Percentiles rank a stretch among this genome's conserved stretches.
Conservation (phyloP, 495 filamentous ascomycete species). For the Aspergillus taichungensis region DNA sequence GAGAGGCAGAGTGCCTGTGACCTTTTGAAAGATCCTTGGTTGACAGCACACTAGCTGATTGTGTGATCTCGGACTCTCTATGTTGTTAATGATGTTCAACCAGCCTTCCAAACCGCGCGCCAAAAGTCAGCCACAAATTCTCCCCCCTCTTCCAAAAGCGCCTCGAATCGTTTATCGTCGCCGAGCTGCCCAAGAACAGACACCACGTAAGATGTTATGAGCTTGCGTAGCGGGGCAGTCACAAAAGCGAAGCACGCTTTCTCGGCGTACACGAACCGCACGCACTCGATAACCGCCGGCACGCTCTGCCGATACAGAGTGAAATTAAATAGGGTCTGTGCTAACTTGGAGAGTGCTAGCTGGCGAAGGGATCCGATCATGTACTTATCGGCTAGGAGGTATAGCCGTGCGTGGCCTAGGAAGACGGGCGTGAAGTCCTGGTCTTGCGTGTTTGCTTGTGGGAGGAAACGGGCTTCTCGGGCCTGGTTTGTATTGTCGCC, state of each 20-base stretch:
- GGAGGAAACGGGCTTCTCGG: slow-evolving; percentile 1
- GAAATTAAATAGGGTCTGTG: slow-evolving; percentile 20
- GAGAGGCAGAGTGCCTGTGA: slow-evolving; percentile 22
- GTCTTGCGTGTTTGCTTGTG: slow-evolving; percentile 1
- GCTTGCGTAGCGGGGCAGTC: slow-evolving; percentile 7
- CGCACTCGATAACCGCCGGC: slow-evolving; percentile 20
- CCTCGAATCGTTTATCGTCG: slow-evolving; percentile 9
- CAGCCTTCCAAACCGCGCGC: slow-evolving; percentile 6
- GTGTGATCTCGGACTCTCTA: no score
- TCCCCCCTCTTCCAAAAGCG: slow-evolving; percentile 17
- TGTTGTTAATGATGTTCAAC: no score
- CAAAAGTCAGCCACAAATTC: slow-evolving; percentile 23
- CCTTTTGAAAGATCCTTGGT: slow-evolving; percentile 24
- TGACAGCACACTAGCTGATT: no score
- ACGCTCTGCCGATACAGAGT: slow-evolving; percentile 18
- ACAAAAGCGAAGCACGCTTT: not conserved
- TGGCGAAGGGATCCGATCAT: slow-evolving; percentile 20
- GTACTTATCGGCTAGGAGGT: slow-evolving; percentile 31
- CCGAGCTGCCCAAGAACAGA: slow-evolving; percentile 16
- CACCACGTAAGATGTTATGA: slow-evolving; percentile 13
- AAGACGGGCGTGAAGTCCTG: slow-evolving; percentile 32
- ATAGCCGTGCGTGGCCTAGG: slow-evolving; percentile 29
- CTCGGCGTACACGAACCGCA: slow-evolving; percentile 27
- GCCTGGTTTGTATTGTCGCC: not conserved
- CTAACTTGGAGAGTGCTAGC: slow-evolving; percentile 26